These are phyloP conservation scores for Aspergillus terreus DNA, from an alignment of 2,329 filamentous ascomycete genomes.

Conservation along the genomic window DNA sequence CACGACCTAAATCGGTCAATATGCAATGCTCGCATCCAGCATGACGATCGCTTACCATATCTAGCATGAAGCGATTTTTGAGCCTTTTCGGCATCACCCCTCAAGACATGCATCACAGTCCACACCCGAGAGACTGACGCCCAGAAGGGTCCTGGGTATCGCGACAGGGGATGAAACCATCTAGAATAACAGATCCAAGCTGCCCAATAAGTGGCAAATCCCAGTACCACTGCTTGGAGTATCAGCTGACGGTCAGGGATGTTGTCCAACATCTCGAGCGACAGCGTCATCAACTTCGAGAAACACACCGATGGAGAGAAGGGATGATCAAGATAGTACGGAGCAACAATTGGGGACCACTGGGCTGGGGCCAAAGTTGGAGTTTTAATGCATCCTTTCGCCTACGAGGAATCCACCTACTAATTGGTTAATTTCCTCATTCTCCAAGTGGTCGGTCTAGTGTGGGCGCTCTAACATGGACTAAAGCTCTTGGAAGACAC, in stretches of 20 bases:
- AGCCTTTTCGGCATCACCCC: constrained; percentile 20
- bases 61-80: constrained; percentile 16
- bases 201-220: constrained; percentile 6
- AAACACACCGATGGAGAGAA: no score
- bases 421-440: no score
- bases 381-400: no score
- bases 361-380: no score
- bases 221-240: neutral
- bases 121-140: constrained; percentile 24
- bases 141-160: constrained; percentile 20
- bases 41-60: constrained; percentile 8
- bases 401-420: no score
- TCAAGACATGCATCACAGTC: constrained; percentile 19
- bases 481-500: no score
- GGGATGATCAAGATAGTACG: no score
- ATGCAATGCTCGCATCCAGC: no score
- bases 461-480: no score
- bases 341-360: no score
- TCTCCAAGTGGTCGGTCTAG: no score
- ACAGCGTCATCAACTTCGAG: neutral
- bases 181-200: constrained; percentile 25
- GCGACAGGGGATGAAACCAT: constrained; percentile 16
- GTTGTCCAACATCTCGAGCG: neutral
- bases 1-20: constrained; percentile 6
- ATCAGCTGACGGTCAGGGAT: neutral